These are phyloP conservation scores for Ustilago esculenta DNA, from an alignment of 1,284 basidiomycete species.

Conservation along the genomic window DNA sequence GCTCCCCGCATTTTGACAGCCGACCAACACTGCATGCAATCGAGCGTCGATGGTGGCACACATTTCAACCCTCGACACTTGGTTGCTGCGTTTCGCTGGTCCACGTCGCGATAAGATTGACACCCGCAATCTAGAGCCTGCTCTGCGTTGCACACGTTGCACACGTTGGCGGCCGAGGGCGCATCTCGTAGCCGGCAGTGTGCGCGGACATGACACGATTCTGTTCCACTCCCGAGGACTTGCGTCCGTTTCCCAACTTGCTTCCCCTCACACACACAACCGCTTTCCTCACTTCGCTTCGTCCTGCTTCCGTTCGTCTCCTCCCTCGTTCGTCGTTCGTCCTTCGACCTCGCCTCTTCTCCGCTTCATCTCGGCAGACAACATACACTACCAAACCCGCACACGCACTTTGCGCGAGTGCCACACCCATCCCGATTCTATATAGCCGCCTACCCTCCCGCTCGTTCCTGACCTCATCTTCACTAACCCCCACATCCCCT, in stretches of 20 bases:
- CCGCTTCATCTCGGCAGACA: background rate
- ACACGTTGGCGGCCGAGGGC: background rate
- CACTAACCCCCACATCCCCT: background rate
- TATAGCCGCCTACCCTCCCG: conserved; percentile 12
- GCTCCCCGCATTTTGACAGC: conserved; percentile 2
- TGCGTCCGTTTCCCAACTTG: background rate
- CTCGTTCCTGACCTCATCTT: background rate
- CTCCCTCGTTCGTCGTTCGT: no score
- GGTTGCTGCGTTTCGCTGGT: no score
- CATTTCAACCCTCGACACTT: background rate
- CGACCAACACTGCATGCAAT: no score
- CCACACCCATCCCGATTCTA: no score
- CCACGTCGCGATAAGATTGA: no score
- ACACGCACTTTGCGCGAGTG: no score
- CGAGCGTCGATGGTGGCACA: background rate
- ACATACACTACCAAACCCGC: background rate
- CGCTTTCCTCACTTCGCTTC: no score
- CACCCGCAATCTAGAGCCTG: no score
- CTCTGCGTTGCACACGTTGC: no score
- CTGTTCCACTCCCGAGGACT: conserved; percentile 1
- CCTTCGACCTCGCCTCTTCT: conserved; percentile 10
- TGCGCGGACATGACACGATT: conserved; percentile 19
- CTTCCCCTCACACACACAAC: background rate
- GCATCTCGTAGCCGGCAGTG: conserved; percentile 14
- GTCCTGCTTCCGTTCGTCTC: no score